Evolutionary conservation across 2,329 filamentous ascomycete species (phyloP).

Genomic region (Phaeosphaeriaceae sp.): DNA sequence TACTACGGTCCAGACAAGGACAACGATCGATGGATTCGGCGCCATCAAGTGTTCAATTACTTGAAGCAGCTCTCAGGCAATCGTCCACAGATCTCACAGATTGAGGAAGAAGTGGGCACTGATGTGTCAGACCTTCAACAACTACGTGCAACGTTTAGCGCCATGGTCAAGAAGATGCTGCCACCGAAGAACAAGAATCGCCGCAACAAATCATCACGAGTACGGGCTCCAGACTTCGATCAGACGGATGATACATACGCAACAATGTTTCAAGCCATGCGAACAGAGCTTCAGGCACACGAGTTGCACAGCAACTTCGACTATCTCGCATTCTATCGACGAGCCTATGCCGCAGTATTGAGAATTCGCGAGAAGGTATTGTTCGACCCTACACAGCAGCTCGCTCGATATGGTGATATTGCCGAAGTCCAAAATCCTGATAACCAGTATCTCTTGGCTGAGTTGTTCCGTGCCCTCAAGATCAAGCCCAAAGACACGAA

Average conservation of each 20-base stretch:
- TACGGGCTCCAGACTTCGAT: constrained; percentile 12
- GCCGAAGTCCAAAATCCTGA: constrained; percentile 7
- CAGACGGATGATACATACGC: constrained; percentile 5
- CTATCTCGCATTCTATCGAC: constrained; percentile 26
- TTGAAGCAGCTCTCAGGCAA: constrained; percentile 1
- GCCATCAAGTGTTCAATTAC: constrained; percentile 25
- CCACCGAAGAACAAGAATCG: constrained; percentile 7
- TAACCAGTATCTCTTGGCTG: constrained; percentile 12
- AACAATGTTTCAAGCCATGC: constrained; percentile 9
- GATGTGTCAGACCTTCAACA: not conserved
- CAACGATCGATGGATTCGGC: constrained; percentile 18
- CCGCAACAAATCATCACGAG: not conserved
- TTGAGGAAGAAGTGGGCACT: too few relatives aligned
- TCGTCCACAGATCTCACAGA: not conserved
- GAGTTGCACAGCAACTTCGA: constrained; percentile 29
- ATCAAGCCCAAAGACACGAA: constrained; percentile 13
- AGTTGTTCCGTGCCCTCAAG: constrained; percentile 14
- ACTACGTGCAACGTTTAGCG: constrained; percentile 8
- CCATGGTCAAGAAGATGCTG: constrained; percentile 6
- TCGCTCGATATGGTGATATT: constrained; percentile 5
- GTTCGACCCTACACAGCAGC: constrained; percentile 7
- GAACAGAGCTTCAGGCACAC: constrained; percentile 10
- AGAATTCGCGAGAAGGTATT: constrained; percentile 17
- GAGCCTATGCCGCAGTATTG: constrained; percentile 13
- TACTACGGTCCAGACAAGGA: constrained; percentile 13